Conservation (phyloP, 2,329 filamentous ascomycete genomes). For the Clonostachys sp. region DNA sequence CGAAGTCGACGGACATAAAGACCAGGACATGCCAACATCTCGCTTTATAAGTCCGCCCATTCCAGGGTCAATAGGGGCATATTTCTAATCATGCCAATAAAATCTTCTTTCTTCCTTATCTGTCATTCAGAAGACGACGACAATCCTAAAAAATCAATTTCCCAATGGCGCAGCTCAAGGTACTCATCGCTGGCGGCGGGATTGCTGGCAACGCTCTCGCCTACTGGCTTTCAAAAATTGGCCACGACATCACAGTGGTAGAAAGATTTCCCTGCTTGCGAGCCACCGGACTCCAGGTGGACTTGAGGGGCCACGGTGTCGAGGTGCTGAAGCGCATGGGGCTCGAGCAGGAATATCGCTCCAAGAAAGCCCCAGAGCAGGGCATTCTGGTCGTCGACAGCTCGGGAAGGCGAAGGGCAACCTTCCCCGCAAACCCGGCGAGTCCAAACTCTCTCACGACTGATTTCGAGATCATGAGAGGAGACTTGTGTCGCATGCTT, state of each 20-base stretch:
- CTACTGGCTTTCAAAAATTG: slow-evolving; percentile 25
- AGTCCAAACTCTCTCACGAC: slow-evolving; percentile 37
- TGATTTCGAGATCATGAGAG: slow-evolving; percentile 55
- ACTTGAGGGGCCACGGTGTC: slow-evolving; percentile 32
- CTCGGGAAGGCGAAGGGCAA: slow-evolving; percentile 26
- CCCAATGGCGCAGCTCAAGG: slow-evolving; percentile 22
- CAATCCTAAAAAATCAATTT: background rate
- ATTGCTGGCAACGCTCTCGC: slow-evolving; percentile 31
- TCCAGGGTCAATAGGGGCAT: too few relatives aligned
- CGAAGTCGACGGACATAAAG: too few relatives aligned
- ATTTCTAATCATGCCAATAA: too few relatives aligned
- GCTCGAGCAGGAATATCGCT: slow-evolving; percentile 23
- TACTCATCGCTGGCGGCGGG: slow-evolving; percentile 39
- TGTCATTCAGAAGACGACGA: too few relatives aligned
- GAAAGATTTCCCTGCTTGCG: slow-evolving; percentile 28
- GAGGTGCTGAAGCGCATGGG: slow-evolving; percentile 27
- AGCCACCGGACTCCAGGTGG: slow-evolving; percentile 32
- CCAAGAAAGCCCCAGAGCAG: slow-evolving; percentile 35
- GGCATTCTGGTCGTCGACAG: slow-evolving; percentile 40
- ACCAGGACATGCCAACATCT: too few relatives aligned
- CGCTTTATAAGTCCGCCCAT: too few relatives aligned
- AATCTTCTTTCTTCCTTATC: too few relatives aligned
- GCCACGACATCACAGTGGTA: slow-evolving; percentile 28
- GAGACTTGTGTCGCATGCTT: slow-evolving; percentile 44
- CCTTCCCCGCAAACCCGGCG: slow-evolving; percentile 32